A percentile compares a stretch with the other conserved stretches of the same genome.
Conservation (phyloP, 129 eudicot genomes). For the Arctium minus region DNA sequence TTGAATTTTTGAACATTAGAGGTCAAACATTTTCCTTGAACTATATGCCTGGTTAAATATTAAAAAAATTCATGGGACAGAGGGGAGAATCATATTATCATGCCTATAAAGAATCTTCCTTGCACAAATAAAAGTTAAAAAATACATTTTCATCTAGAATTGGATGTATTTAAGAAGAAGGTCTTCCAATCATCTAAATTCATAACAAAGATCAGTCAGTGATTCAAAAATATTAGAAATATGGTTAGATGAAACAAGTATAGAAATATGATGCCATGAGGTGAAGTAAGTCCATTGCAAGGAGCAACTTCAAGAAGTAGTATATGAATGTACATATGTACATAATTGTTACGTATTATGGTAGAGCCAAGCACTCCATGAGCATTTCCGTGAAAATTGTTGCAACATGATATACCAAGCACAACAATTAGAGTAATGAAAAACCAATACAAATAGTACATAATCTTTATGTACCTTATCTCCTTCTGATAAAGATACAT, state of each 20-base stretch:
- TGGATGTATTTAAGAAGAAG: background rate
- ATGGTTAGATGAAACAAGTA: background rate
- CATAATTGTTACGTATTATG: background rate
- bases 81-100: background rate
- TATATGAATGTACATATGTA: background rate
- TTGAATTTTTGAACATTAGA: background rate
- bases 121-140: background rate
- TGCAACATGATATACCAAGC: conserved; percentile 6
- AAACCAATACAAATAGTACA: background rate
- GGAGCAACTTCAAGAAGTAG: background rate
- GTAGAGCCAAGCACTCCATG: background rate
- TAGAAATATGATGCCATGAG: background rate
- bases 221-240: background rate
- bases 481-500: conserved; percentile 64
- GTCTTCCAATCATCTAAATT: background rate
- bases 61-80: background rate
- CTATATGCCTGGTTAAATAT: background rate
- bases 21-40: background rate
- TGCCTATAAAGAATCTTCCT: background rate
- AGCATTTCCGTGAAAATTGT: background rate
- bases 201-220: background rate
- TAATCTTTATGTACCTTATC: conserved; percentile 54
- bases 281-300: background rate
- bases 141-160: background rate
- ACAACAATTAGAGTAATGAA: background rate